Evolutionary conservation across 345 rosid species (phyloP).

Genomic region (Corchorus capsularis): DNA sequence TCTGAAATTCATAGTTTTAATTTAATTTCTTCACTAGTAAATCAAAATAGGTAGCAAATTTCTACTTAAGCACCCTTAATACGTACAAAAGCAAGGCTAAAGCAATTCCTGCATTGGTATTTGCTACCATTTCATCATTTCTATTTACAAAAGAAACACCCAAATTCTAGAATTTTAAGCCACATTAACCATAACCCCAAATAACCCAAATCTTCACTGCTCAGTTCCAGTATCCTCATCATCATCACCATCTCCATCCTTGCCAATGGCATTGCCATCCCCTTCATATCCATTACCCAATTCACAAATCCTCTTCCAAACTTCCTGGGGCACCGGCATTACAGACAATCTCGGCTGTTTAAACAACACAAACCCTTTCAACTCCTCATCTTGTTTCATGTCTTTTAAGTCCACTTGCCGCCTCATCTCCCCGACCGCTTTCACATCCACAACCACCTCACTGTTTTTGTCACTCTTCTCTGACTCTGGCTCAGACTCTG

Average conservation of each 20-base stretch:
- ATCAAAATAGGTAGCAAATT: not conserved
- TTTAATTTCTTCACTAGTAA: not conserved
- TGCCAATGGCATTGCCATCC: constrained; percentile 41
- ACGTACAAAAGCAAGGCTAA: not conserved
- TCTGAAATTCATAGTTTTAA: too few species aligned
- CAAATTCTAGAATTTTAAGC: not conserved
- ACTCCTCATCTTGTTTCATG: constrained; percentile 61
- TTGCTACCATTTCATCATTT: not conserved
- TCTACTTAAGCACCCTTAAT: not conserved
- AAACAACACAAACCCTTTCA: constrained; percentile 67
- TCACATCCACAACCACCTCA: constrained; percentile 75
- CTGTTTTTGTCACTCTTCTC: constrained; percentile 18
- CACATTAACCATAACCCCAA: not conserved
- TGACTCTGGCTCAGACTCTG: not conserved
- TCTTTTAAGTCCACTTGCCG: constrained; percentile 69
- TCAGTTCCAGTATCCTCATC: not conserved
- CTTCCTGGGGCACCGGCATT: constrained; percentile 58
- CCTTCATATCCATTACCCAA: constrained; percentile 86
- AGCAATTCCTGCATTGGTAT: not conserved
- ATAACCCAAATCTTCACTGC: not conserved
- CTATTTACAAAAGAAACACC: not conserved
- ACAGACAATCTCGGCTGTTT: constrained; percentile 93
- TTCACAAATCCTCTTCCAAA: constrained; percentile 70
- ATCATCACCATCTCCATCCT: not conserved
- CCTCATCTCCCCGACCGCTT: constrained; percentile 79